Evolutionary conservation across 495 filamentous ascomycete genomes (phyloP).

Genomic region (Penicillium flavigenum): DNA sequence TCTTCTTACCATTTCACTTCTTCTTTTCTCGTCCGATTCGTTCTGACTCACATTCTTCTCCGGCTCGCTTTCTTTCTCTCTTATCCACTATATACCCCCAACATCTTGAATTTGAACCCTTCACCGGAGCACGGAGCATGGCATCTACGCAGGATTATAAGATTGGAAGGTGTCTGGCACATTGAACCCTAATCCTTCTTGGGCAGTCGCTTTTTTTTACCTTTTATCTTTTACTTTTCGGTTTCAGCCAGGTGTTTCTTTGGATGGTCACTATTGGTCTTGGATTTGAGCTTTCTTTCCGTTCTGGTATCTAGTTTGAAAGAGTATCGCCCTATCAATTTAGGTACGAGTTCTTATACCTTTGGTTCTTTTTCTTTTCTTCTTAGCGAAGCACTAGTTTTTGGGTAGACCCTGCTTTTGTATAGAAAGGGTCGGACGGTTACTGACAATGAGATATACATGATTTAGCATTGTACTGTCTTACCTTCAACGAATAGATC

Average conservation of each 20-base stretch:
- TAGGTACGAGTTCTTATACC: constrained; percentile 8
- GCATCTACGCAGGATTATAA: constrained; percentile 6
- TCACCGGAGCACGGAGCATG: neutral
- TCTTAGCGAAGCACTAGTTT: neutral
- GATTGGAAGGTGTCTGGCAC: constrained; percentile 17
- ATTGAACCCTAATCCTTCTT: constrained; percentile 8
- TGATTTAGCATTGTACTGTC: neutral
- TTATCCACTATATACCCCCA: constrained; percentile 3
- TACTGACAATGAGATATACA: neutral
- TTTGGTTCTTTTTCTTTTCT: constrained; percentile 1
- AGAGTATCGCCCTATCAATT: constrained; percentile 20
- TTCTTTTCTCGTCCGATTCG: neutral
- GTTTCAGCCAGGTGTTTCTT: constrained; percentile 6
- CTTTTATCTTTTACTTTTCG: constrained; percentile 8
- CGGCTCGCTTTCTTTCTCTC: neutral
- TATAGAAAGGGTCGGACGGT: neutral
- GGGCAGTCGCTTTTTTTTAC: neutral
- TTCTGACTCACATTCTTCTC: neutral
- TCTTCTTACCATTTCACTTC: neutral
- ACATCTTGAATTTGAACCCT: constrained; percentile 4
- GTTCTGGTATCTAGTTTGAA: constrained; percentile 20
- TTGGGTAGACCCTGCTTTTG: neutral
- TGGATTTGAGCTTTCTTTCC: constrained; percentile 2
- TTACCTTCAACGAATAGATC: neutral
- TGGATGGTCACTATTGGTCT: constrained; percentile 1